Conservation (phyloP, 164 flowering plant genomes). For the Aristolochia fimbriata region DNA sequence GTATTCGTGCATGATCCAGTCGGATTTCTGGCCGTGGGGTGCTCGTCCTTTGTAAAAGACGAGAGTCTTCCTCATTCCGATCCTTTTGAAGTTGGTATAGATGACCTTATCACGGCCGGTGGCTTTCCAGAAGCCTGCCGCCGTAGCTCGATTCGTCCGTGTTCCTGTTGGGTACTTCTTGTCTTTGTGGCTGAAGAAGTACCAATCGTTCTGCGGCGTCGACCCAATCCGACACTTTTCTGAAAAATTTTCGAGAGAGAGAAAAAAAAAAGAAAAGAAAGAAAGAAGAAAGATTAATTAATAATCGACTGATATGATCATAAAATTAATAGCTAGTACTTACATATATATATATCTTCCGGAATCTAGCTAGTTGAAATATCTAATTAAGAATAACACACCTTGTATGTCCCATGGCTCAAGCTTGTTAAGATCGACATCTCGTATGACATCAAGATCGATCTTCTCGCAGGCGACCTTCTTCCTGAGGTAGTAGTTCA, state of each 20-base stretch:
- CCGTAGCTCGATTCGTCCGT: slow-evolving; percentile 80
- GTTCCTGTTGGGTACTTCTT: slow-evolving; percentile 90
- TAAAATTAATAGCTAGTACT: too few relatives aligned
- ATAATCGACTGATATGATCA: too few relatives aligned
- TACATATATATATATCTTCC: too few relatives aligned
- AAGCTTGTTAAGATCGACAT: slow-evolving; percentile 86
- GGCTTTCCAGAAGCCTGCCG: slow-evolving; percentile 94
- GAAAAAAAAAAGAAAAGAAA: too few relatives aligned
- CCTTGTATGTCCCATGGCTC: slow-evolving; percentile 99
- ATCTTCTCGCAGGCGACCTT: slow-evolving; percentile 68
- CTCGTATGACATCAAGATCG: slow-evolving; percentile 84
- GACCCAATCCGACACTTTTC: slow-evolving; percentile 88
- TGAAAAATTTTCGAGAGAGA: too few relatives aligned
- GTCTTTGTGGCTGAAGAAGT: slow-evolving; percentile 93
- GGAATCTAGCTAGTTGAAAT: too few relatives aligned
- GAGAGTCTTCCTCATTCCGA: slow-evolving; percentile 85
- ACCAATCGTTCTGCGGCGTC: slow-evolving; percentile 90
- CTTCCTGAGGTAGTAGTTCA: slow-evolving; percentile 79
- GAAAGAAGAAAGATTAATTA: too few relatives aligned
- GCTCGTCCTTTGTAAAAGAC: slow-evolving; percentile 89
- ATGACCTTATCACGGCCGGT: slow-evolving; percentile 95
- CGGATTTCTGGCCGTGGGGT: slow-evolving; percentile 88
- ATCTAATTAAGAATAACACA: slow-evolving; percentile 2
- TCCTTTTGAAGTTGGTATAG: slow-evolving; percentile 44
- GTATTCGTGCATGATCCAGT: slow-evolving; percentile 97